Conservation (phyloP, 306 rosid species). For the Pachyrhizus erosus region DNA sequence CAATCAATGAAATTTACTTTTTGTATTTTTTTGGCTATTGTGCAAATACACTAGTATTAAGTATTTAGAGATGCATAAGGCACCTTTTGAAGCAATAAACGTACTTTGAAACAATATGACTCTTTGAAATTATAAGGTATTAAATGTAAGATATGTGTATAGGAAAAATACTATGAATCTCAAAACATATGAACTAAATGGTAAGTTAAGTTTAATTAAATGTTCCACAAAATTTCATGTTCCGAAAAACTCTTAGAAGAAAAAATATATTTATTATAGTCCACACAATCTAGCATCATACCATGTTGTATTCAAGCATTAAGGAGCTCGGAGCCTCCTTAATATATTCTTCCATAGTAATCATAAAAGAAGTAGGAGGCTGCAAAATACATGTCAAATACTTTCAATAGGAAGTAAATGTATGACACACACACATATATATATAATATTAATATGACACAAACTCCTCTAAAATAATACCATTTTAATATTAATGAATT, state of each 20-base stretch:
- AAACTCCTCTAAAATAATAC: constrained; percentile 44
- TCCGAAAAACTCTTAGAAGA: not conserved
- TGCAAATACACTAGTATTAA: not conserved
- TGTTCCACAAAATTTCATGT: not conserved
- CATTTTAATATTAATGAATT: constrained; percentile 76
- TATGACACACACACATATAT: not conserved
- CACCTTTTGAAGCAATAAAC: not conserved
- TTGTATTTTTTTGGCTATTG: too few relatives aligned
- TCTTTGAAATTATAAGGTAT: not conserved
- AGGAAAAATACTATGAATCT: not conserved
- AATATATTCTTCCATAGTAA: constrained; percentile 89
- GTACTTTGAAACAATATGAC: not conserved
- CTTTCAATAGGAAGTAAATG: not conserved
- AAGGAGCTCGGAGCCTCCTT: constrained; percentile 69
- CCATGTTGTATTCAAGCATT: constrained; percentile 44
- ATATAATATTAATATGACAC: not conserved
- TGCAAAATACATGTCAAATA: constrained; percentile 44
- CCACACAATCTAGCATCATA: constrained; percentile 12
- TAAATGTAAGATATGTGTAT: not conserved
- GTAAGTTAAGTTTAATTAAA: not conserved
- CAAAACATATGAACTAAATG: not conserved
- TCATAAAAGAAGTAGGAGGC: constrained; percentile 86
- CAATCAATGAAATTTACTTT: not conserved
- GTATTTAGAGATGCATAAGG: too few relatives aligned
- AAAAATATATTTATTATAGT: not conserved